Evolutionary conservation across 1,284 basidiomycete genomes (phyloP).

Genomic region (Cutaneotrichosporon sp.): DNA sequence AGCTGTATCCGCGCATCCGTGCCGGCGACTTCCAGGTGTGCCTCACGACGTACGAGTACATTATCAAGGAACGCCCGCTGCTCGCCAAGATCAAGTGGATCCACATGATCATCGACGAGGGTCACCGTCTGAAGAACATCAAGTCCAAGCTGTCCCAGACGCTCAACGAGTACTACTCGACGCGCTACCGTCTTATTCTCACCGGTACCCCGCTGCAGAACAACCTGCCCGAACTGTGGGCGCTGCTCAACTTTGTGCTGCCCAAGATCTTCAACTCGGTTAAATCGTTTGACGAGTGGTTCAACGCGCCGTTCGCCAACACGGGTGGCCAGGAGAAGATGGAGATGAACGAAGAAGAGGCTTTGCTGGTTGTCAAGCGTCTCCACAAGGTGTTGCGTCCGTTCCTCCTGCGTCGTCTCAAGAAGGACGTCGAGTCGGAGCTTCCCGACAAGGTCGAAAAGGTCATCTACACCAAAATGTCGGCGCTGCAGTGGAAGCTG

Average conservation of each 20-base stretch:
- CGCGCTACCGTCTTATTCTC: slow-evolving; percentile 89
- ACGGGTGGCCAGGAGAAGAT: slow-evolving; percentile 91
- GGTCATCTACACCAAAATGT: slow-evolving; percentile 98
- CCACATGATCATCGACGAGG: slow-evolving; percentile 99
- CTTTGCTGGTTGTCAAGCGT: slow-evolving; percentile 92
- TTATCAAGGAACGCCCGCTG: slow-evolving; percentile 92
- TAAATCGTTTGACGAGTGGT: slow-evolving; percentile 99
- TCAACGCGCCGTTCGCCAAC: slow-evolving; percentile 99
- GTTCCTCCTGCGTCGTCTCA: slow-evolving; percentile 90
- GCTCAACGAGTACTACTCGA: slow-evolving; percentile 86
- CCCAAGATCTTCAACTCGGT: slow-evolving; percentile 99
- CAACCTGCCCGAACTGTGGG: slow-evolving; percentile 97
- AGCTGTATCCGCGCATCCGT: slow-evolving; percentile 40
- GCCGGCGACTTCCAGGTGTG: slow-evolving; percentile 83
- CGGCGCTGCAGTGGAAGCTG: slow-evolving; percentile 84
- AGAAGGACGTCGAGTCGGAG: slow-evolving; percentile 98
- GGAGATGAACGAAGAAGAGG: slow-evolving; percentile 99
- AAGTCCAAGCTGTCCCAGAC: slow-evolving; percentile 92
- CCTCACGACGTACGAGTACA: slow-evolving; percentile 97
- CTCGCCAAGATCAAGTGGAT: slow-evolving; percentile 93
- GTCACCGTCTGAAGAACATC: slow-evolving; percentile 99
- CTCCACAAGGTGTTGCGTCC: slow-evolving; percentile 97
- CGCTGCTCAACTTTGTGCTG: slow-evolving; percentile 94
- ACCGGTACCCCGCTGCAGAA: slow-evolving; percentile 98
- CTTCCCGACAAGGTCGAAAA: slow-evolving; percentile 99